Percentiles rank a stretch among this genome's conserved stretches.
These are phyloP conservation scores for Nakazawaea populi DNA, from an alignment of 805 yeast species.

Conservation along the genomic window DNA sequence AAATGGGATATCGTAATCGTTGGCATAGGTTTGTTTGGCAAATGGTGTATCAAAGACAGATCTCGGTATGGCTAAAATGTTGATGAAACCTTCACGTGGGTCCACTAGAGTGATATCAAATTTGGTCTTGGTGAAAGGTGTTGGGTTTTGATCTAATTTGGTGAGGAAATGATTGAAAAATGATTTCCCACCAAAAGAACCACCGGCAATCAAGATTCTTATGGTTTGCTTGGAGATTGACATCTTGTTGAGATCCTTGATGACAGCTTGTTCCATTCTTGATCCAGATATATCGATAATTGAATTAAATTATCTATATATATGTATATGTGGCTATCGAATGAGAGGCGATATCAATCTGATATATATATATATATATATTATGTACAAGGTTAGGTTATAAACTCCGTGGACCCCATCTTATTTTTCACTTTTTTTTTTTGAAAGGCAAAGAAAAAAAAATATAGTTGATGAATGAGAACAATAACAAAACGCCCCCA, in stretches of 20 bases:
- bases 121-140: background rate
- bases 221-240: background rate
- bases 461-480: no score
- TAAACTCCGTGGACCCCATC: no score
- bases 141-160: constrained; percentile 10
- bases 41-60: constrained; percentile 30
- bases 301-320: background rate
- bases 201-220: constrained; percentile 26
- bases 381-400: no score
- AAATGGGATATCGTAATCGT: constrained; percentile 14
- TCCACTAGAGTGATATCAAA: constrained; percentile 29
- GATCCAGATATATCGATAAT: no score
- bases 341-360: no score
- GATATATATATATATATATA: no score
- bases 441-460: no score
- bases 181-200: constrained; percentile 30
- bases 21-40: constrained; percentile 26
- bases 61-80: constrained; percentile 32
- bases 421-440: no score
- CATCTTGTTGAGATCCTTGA: background rate
- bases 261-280: background rate
- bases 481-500: no score
- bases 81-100: constrained; percentile 35
- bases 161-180: constrained; percentile 21
- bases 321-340: background rate